Percentiles rank a stretch among this genome's conserved stretches.
phyloP scores from a whole-genome alignment of 2,329 filamentous ascomycete genomes.

The Trichoderma harzianum region DNA sequence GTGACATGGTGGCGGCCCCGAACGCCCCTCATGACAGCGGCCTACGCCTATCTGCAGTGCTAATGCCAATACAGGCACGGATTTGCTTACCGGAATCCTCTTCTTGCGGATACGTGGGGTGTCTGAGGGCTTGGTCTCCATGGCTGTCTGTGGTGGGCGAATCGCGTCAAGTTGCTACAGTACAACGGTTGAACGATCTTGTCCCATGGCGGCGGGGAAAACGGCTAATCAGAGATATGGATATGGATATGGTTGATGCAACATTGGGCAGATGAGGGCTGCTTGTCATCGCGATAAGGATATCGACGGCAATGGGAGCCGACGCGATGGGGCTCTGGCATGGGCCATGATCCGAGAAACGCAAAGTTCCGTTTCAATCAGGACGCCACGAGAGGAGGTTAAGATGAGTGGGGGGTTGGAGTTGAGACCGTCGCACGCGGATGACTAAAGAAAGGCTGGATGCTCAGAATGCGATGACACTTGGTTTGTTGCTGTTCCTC shows the following conservation, averaged over 20 bases:
- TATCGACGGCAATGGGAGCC: not conserved
- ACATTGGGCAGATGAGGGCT: not conserved
- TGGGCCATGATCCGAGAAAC: not conserved
- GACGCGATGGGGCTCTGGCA: not conserved
- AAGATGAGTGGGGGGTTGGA: not conserved
- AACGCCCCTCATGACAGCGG: not conserved
- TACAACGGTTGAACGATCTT: not conserved
- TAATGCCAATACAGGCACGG: not conserved
- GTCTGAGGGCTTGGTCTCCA: not conserved
- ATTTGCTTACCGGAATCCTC: slow-evolving; percentile 23
- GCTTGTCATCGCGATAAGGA: not conserved
- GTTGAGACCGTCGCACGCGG: not conserved
- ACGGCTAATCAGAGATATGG: not conserved
- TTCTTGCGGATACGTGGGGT: slow-evolving; percentile 21
- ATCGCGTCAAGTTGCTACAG: not conserved
- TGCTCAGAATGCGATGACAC: too few relatives aligned
- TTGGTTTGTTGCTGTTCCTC: not conserved
- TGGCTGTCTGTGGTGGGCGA: not conserved
- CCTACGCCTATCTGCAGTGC: not conserved
- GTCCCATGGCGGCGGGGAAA: not conserved
- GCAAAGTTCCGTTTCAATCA: not conserved
- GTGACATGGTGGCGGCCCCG: slow-evolving; percentile 1
- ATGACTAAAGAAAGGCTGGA: not conserved
- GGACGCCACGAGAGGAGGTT: not conserved
- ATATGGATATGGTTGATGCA: slow-evolving; percentile 3